Base-by-base conservation (phyloP, 1,284 basidiomycete genomes). In the Moesziomyces antarcticus region DNA sequence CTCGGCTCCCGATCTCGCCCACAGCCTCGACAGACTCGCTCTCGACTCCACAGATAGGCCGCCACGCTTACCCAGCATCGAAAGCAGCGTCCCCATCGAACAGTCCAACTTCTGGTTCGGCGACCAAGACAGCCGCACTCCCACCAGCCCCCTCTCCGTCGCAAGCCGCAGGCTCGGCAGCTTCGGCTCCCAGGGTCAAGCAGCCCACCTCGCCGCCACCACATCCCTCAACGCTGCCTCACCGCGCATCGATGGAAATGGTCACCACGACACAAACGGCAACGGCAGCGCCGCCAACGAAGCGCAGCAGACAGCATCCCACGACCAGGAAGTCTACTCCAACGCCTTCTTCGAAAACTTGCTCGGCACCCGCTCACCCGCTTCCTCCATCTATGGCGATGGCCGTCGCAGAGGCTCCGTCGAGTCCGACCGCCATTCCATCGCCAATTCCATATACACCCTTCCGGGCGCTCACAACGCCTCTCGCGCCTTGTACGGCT, bases 381-480 rank as follows among this genome's bases (percentile, higher is more conserved):
- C 75, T 4, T 80, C 78, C 13, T 80, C 78, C 16, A 61, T 78
- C 53, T 78, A 78, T 41, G 76, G 67, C 46, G 74, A 72, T 16
- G 65, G 50, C 8, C 56, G 74, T 20, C 62, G 75, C 22, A 56
- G 71, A 43, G 73, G 65, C 22, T 80, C 78, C 7, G 59, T 77
- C 35, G 78, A 80, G 49, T 80, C 78, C 21, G 78, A 80, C 56
- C 64, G 73, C 11, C 70, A 72, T 30, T 77, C 76, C 13, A 71
- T 80, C 20, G 68, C 71, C 58, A 77, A 72, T 40, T 80, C 78
- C 25, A 68, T 79, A 21, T 77, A 77, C 56, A 73, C 65, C 18
- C 56, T 78, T 5, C 69, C 69, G 21, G 69, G 64, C 11, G 57
- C 65, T 22, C 64, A 63, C 50, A 68, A 54, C 35, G 47, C 55